A percentile compares a stretch with the other conserved stretches of the same genome.
These are phyloP conservation scores for Discostella stelligera DNA, from an alignment of 352 stramenopile species.

Conservation along the genomic window DNA sequence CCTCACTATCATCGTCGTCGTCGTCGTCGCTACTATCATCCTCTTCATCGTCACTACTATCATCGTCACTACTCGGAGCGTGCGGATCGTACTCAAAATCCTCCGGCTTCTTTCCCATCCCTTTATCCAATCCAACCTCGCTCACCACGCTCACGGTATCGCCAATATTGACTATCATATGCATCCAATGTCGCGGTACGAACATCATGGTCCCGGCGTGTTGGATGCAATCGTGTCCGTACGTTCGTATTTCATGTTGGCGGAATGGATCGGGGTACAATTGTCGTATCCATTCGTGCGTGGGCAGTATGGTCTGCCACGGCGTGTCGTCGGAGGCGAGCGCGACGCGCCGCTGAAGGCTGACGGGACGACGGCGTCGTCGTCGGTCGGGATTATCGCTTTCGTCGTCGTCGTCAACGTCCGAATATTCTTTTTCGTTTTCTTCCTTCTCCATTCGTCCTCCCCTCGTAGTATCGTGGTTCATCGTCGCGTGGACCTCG, in stretches of 20 bases:
- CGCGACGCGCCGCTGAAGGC: not conserved
- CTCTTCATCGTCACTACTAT: not conserved
- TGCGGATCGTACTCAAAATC: constrained; percentile 30
- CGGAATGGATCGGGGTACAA: constrained; percentile 25
- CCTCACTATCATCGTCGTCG: not conserved
- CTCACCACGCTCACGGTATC: constrained; percentile 32
- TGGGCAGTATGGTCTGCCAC: constrained; percentile 5
- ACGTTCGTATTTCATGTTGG: constrained; percentile 11
- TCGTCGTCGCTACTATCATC: constrained; percentile 10
- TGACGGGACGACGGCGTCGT: too few relatives aligned
- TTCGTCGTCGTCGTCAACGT: too few relatives aligned
- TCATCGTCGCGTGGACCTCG: too few relatives aligned
- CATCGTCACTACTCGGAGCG: constrained; percentile 11
- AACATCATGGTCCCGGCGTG: constrained; percentile 38
- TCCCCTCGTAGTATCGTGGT: too few relatives aligned
- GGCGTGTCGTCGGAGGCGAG: not conserved
- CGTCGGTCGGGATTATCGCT: too few relatives aligned
- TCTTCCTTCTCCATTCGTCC: not conserved
- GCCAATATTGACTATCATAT: constrained; percentile 45
- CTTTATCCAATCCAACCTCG: constrained; percentile 25
- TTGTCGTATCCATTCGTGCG: constrained; percentile 28
- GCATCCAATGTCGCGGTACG: constrained; percentile 31
- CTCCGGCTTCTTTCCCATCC: constrained; percentile 30
- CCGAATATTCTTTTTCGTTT: not conserved
- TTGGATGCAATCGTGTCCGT: constrained; percentile 38